Base-by-base conservation (phyloP, 306 rosid species). In the Quercus cerris region DNA sequence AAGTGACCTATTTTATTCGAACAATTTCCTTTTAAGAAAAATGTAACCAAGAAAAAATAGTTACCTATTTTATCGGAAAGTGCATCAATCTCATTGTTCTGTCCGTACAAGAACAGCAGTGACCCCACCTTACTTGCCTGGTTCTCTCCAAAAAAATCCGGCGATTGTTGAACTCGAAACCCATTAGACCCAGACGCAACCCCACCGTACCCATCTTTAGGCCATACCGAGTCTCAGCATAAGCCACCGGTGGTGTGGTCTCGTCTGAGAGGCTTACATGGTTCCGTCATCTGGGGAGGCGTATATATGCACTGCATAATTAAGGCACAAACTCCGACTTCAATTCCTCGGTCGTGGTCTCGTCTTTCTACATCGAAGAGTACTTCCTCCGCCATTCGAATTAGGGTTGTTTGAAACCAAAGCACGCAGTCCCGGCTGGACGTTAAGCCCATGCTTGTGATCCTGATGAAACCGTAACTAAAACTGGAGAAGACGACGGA, bases 211-310 rank as follows among this genome's bases (percentile, higher is more conserved):
- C 90, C 97, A 57, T 93, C 97, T 81, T 89, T 93, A 27, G 97
- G 97, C 97, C 97, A 93, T 76, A 93, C 4, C 97, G 96, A 71
- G 97, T 93, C 84, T 93, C 97, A n/a, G 33, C 33, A 93, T 91
- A 1, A 93, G 90, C 97, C 97, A 93, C 1, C 97, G 91, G 33
- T 30, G 8, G 87, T 85, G 82, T 91, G 97, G 62, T 93, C 92
- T 89, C 1, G 88, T 85, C 68, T 85, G 90, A 4, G 95, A 90
- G 44, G 81, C 57, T 20, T 92, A 84, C 54, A 89, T 76, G 1
- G 93, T 79, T 56, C 71, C 88, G 18, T 91, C 94, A 33, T 91
- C 97, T 0, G 97, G 97, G n/a, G n/a, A n/a, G 17, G 97, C 91
- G 41, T 96, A 96, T 27, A 93, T 93, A 41, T 91, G 97, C 75